These are phyloP conservation scores for Chrysoporthe austroafricana DNA, from an alignment of 2,329 filamentous ascomycete genomes.

Conservation along the genomic window DNA sequence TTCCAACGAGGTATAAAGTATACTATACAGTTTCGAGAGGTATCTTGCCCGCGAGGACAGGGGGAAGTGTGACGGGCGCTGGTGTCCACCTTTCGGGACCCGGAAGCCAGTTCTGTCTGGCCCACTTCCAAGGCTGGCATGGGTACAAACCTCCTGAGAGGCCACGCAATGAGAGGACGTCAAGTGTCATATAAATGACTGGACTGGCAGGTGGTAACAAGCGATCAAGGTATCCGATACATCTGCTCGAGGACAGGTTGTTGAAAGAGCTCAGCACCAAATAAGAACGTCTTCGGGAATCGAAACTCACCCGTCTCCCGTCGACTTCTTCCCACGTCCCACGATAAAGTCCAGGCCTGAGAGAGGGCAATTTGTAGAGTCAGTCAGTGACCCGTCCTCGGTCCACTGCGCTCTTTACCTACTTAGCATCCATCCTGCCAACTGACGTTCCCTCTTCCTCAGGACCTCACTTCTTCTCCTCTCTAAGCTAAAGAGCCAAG, in stretches of 20 bases:
- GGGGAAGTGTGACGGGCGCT: constrained; percentile 2
- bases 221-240: constrained; percentile 16
- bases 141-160: constrained; percentile 20
- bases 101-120: constrained; percentile 20
- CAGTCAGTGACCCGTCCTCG: constrained; percentile 12
- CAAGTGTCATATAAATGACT: constrained; percentile 16
- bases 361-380: constrained; percentile 16
- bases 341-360: constrained; percentile 20
- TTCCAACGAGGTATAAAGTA: constrained; percentile 2
- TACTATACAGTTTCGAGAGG: constrained; percentile 3
- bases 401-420: constrained; percentile 15
- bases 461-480: constrained; percentile 4
- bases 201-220: constrained; percentile 19
- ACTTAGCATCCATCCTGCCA: background rate
- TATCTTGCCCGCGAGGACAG: background rate
- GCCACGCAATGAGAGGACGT: constrained; percentile 22
- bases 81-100: constrained; percentile 25
- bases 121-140: constrained; percentile 23
- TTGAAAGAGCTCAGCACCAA: background rate
- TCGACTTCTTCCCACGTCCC: background rate
- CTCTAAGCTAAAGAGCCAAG: background rate
- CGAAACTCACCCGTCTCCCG: constrained; percentile 20
- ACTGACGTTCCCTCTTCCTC: constrained; percentile 26
- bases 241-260: constrained; percentile 1
- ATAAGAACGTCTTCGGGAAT: constrained; percentile 18